Percentiles rank a stretch among this genome's conserved stretches.
phyloP scores from a whole-genome alignment of 176 grass and related monocot species.

The Hsuehochloa calcarea region DNA sequence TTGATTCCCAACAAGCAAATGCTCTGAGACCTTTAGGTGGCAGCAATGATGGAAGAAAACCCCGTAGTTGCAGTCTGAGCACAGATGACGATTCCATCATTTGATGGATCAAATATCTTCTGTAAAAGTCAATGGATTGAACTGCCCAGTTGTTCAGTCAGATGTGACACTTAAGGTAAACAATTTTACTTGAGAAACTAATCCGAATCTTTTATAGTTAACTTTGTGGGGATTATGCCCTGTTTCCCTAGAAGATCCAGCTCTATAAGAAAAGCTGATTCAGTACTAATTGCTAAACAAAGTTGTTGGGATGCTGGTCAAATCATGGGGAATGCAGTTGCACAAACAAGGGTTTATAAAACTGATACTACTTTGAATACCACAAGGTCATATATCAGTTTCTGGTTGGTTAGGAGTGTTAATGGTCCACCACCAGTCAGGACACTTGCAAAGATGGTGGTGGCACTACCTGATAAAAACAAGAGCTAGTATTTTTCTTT shows the following conservation, averaged over 20 bases:
- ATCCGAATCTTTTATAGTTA: neutral
- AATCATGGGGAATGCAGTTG: constrained; percentile 6
- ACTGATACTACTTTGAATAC: neutral
- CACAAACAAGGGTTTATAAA: neutral
- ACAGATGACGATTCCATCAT: constrained; percentile 69
- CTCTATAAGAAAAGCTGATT: neutral
- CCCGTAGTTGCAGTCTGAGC: constrained; percentile 49
- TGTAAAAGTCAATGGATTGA: constrained; percentile 57
- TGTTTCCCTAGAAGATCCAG: neutral
- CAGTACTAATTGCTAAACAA: neutral
- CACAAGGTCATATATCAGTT: neutral
- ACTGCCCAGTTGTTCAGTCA: constrained; percentile 58
- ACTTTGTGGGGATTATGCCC: neutral
- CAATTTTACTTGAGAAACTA: constrained; percentile 7
- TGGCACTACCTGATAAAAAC: neutral
- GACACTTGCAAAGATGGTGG: neutral
- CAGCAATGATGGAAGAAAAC: constrained; percentile 53
- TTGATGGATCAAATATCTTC: constrained; percentile 73
- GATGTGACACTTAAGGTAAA: constrained; percentile 81
- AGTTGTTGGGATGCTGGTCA: neutral
- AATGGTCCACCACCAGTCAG: neutral
- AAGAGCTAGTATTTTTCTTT: neutral
- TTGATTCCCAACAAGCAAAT: constrained; percentile 98
- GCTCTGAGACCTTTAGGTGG: constrained; percentile 74
- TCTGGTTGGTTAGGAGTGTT: neutral